A percentile compares a stretch with the other conserved stretches of the same genome.
These are phyloP conservation scores for Alternaria conjuncta DNA, from an alignment of 2,329 filamentous ascomycete species.

Conservation along the genomic window DNA sequence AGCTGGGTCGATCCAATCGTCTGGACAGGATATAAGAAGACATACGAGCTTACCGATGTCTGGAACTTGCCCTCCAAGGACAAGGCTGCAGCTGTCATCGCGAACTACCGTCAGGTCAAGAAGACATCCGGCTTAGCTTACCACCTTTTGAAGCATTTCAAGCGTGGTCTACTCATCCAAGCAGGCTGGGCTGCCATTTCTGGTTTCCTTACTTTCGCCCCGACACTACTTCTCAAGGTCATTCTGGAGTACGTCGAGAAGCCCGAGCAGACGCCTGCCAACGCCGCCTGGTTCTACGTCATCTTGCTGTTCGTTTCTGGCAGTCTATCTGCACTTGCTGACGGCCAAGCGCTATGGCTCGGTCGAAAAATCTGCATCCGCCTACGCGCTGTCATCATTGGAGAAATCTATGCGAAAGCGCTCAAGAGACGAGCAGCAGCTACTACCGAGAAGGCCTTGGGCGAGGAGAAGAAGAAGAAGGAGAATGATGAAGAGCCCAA, in stretches of 20 bases:
- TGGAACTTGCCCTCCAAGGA: constrained; percentile 92
- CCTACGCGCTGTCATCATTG: constrained; percentile 91
- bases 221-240: constrained; percentile 86
- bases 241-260: constrained; percentile 95
- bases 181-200: constrained; percentile 79
- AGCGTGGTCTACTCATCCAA: constrained; percentile 75
- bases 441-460: constrained; percentile 73
- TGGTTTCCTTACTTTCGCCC: constrained; percentile 86
- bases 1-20: constrained; percentile 90
- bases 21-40: constrained; percentile 84
- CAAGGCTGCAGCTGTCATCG: constrained; percentile 81
- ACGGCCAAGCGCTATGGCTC: constrained; percentile 89
- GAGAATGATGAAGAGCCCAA: constrained; percentile 50
- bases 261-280: constrained; percentile 74
- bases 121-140: constrained; percentile 79
- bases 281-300: constrained; percentile 95
- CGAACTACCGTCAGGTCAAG: constrained; percentile 83
- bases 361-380: constrained; percentile 94
- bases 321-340: constrained; percentile 78
- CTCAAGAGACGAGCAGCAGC: constrained; percentile 88
- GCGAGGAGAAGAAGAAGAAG: constrained; percentile 58
- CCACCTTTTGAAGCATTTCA: constrained; percentile 87
- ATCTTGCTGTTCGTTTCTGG: constrained; percentile 87
- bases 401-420: constrained; percentile 96
- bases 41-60: constrained; percentile 81